Evolutionary conservation across 1,284 basidiomycete genomes (phyloP).

Genomic region (Coniferiporia sulphurascens): DNA sequence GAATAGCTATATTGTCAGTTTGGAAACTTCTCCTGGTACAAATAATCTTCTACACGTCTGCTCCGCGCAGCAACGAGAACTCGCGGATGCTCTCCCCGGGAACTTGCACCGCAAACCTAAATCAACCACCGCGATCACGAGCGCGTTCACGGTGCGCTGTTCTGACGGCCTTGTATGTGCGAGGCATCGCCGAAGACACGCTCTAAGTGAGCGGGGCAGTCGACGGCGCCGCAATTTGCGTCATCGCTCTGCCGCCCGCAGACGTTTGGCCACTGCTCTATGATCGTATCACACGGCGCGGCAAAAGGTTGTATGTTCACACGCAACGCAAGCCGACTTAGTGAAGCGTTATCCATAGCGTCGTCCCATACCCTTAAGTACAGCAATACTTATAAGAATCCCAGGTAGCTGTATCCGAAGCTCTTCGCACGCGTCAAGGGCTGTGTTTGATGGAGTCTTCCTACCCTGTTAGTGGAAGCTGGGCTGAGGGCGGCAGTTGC

Average conservation of each 20-base stretch:
- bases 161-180: conserved; percentile 54
- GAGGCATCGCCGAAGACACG: conserved; percentile 76
- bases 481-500: conserved; percentile 93
- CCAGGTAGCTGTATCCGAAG: conserved; percentile 84
- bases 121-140: conserved; percentile 90
- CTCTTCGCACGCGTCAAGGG: conserved; percentile 80
- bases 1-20: too few relatives aligned
- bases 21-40: too few relatives aligned
- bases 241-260: conserved; percentile 46
- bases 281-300: conserved; percentile 96
- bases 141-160: conserved; percentile 67
- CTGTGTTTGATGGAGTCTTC: conserved; percentile 80
- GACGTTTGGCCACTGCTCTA: conserved; percentile 65
- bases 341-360: conserved; percentile 97
- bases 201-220: conserved; percentile 83
- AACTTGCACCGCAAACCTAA: conserved; percentile 82
- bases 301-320: conserved; percentile 93
- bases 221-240: conserved; percentile 61
- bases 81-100: conserved; percentile 73
- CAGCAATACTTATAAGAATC: conserved; percentile 91
- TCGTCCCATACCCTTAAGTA: conserved; percentile 86
- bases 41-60: too few relatives aligned
- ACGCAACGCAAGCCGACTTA: conserved; percentile 91
- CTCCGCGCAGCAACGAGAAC: conserved; percentile 41
- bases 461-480: conserved; percentile 79